Base-by-base conservation (phyloP, 1,284 basidiomycete species). In the Pseudozyma thailandica region DNA sequence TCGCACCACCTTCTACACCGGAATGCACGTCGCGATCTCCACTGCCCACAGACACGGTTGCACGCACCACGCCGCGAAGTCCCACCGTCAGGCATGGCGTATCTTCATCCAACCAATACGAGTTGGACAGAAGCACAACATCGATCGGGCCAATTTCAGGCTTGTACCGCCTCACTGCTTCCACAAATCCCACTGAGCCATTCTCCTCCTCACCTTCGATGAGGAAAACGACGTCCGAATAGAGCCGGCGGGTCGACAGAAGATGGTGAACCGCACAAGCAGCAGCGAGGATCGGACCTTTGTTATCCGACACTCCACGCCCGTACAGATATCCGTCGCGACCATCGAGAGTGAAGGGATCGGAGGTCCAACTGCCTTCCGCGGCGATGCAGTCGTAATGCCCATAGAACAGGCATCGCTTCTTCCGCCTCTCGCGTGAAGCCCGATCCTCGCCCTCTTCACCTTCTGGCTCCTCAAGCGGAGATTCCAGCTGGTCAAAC, bases 201-300 rank as follows among this genome's bases (percentile, higher is more conserved):
- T 89, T 89, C 83, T 98, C 96, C 81, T 97, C 96, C 82, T 98
- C 94, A 0, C 95, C 95, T 84, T 98, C 95, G 31, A 98, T 89
- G 47, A 98, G 84, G 83, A 98, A 90, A 3, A 97, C 90, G 0
- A 98, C 83, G 77, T 98, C 95, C 1, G 93, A 87, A 28, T 89
- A 90, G 1, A 98, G 87, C 26, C 89, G 87, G 1, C 92, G 86
- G 13, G 86, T 85, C 37, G 89, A 86, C 3, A 93, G 87, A 38
- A 98, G 83, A 35, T 91, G 89, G 0, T 92, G 90, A 1, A 90
- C 93, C 0, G 95, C 95, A 75, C 90, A 93, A 0, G 94, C 95
- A 7, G 91, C 88, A 1, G 94, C 94, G 59, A 98, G 87, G 44
- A 96, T 91, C 0, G 96, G 95, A 0, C 95, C 95, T 81, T 98